These are phyloP conservation scores for Ophiostoma australiae DNA, from an alignment of 2,329 filamentous ascomycete genomes.

Conservation along the genomic window DNA sequence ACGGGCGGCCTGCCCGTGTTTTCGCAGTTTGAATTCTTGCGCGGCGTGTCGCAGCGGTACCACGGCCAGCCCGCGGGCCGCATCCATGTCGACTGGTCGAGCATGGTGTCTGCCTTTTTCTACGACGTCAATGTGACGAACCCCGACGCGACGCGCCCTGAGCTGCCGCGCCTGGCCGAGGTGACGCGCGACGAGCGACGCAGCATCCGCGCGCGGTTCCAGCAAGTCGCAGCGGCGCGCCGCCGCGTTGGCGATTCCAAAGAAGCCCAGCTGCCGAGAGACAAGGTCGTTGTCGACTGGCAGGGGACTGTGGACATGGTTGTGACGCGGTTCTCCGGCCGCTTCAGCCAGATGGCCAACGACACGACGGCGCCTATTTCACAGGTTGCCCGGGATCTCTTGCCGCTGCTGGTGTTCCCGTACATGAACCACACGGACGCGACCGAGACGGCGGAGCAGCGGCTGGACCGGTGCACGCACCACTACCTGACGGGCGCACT, in stretches of 20 bases:
- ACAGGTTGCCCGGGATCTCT: conserved; percentile 39
- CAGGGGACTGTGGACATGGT: conserved; percentile 63
- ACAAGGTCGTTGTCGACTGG: conserved; percentile 52
- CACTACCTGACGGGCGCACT: conserved; percentile 41
- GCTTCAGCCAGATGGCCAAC: conserved; percentile 43
- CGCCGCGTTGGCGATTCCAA: background rate
- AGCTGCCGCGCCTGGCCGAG: conserved; percentile 31
- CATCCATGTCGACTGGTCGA: conserved; percentile 44
- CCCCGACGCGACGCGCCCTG: conserved; percentile 32
- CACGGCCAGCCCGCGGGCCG: conserved; percentile 42
- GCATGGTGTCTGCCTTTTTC: conserved; percentile 49
- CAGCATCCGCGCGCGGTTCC: conserved; percentile 34
- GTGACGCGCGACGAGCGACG: conserved; percentile 28
- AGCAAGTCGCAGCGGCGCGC: conserved; percentile 27
- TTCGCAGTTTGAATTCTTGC: conserved; percentile 34
- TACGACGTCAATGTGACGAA: conserved; percentile 49
- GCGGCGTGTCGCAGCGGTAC: conserved; percentile 43
- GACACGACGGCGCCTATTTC: conserved; percentile 31
- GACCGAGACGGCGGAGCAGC: conserved; percentile 17
- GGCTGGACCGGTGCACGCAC: conserved; percentile 41
- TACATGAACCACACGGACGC: conserved; percentile 42
- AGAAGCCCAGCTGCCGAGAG: conserved; percentile 26
- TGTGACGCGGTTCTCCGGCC: conserved; percentile 54
- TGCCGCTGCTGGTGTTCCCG: conserved; percentile 30
- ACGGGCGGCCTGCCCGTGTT: conserved; percentile 27